These are phyloP conservation scores for Boletus fagicola DNA, from an alignment of 768 basidiomycete species.

Conservation along the genomic window DNA sequence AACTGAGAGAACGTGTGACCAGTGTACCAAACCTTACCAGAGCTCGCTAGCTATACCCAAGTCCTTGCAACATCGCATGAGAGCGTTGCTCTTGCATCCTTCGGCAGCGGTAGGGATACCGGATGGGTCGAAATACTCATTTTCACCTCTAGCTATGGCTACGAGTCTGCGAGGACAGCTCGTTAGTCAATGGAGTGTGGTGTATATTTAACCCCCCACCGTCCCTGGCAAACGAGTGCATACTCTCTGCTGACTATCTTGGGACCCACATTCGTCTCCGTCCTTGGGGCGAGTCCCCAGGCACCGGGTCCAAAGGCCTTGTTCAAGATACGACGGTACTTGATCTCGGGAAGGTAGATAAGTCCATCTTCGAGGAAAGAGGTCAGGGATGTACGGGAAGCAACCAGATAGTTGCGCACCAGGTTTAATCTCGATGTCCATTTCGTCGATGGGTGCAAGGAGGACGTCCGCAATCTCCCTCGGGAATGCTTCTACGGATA, in stretches of 20 bases:
- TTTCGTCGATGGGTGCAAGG: conserved; percentile 67
- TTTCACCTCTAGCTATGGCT: conserved; percentile 89
- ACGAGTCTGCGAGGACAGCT: conserved; percentile 58
- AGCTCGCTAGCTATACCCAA: conserved; percentile 94
- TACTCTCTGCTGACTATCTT: conserved; percentile 92
- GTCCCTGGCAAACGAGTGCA: conserved; percentile 87
- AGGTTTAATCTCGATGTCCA: conserved; percentile 92
- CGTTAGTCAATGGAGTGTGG: not conserved
- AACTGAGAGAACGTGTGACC: not conserved
- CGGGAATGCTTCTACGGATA: conserved; percentile 74
- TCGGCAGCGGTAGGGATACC: conserved; percentile 94
- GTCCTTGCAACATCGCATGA: conserved; percentile 98
- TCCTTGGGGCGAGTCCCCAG: conserved; percentile 94
- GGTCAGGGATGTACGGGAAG: not conserved
- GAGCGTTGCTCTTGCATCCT: conserved; percentile 92
- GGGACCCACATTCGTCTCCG: conserved; percentile 86
- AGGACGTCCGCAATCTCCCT: conserved; percentile 72
- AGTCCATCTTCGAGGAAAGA: conserved; percentile 66
- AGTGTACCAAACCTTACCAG: conserved; percentile 54
- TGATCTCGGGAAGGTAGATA: conserved; percentile 94
- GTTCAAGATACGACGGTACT: conserved; percentile 90
- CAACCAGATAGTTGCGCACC: conserved; percentile 45
- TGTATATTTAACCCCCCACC: conserved; percentile 46
- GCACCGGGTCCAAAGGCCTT: conserved; percentile 94
- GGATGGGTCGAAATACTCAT: conserved; percentile 90